Conservation (phyloP, 1,284 basidiomycete genomes). For the Fomitiporia mediterranea region DNA sequence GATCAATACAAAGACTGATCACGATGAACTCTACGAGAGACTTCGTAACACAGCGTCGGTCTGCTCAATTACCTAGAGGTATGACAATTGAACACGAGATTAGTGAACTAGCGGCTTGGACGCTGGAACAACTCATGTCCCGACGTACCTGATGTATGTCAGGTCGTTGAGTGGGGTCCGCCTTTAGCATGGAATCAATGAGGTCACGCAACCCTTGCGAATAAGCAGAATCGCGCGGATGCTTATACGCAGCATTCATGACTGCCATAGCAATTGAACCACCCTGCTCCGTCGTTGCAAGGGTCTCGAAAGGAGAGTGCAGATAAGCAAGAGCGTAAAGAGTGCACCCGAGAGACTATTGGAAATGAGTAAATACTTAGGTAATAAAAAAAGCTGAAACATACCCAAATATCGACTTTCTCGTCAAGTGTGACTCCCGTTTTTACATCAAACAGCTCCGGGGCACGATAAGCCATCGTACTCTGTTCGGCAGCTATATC, state of each 20-base stretch:
- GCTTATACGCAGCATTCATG: conserved; percentile 84
- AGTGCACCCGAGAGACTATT: conserved; percentile 86
- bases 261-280: conserved; percentile 96
- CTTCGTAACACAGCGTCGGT: conserved; percentile 62
- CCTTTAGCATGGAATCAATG: conserved; percentile 79
- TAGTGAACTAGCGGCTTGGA: not conserved
- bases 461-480: conserved; percentile 94
- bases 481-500: conserved; percentile 94
- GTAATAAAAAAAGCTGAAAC: conserved; percentile 24
- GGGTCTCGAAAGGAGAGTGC: conserved; percentile 90
- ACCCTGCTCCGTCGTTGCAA: conserved; percentile 80
- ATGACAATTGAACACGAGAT: too few relatives aligned
- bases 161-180: conserved; percentile 76
- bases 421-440: conserved; percentile 85
- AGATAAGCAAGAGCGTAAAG: conserved; percentile 89
- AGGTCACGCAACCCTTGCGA: conserved; percentile 76
- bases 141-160: conserved; percentile 72
- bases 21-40: conserved; percentile 37
- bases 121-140: not conserved
- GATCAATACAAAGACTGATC: not conserved
- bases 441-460: conserved; percentile 94
- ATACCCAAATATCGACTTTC: conserved; percentile 93
- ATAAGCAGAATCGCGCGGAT: conserved; percentile 70
- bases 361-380: conserved; percentile 7
- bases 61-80: conserved; percentile 59